Evolutionary conservation across 148 eudicot species (phyloP).

Genomic region (Simmondsia chinensis): DNA sequence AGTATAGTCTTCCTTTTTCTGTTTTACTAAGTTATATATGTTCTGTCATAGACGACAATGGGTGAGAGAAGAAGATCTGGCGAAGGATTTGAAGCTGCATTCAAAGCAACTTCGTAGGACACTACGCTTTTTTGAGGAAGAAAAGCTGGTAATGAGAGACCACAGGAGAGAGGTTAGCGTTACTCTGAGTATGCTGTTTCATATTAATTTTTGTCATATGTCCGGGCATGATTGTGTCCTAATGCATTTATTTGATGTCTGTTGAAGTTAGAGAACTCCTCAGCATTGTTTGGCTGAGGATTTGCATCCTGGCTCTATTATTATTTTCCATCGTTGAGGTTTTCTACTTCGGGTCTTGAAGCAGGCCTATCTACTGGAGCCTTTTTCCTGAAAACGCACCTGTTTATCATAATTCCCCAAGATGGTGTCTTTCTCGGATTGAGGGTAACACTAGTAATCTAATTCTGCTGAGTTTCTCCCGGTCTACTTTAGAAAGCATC

Average conservation of each 20-base stretch:
- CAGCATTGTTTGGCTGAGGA: too few species aligned
- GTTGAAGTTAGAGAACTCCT: too few species aligned
- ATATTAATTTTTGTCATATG: background rate
- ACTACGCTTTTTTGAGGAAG: slow-evolving; percentile 91
- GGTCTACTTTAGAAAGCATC: too few species aligned
- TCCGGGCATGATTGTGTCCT: slow-evolving; percentile 6
- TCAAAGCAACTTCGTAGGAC: slow-evolving; percentile 91
- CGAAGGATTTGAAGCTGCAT: slow-evolving; percentile 90
- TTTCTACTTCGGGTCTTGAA: too few species aligned
- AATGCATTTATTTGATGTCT: background rate
- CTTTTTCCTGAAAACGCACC: too few species aligned
- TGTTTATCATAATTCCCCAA: too few species aligned
- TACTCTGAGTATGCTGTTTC: background rate
- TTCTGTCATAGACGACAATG: slow-evolving; percentile 61
- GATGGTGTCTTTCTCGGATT: too few species aligned
- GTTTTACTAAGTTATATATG: background rate
- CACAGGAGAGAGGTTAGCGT: slow-evolving; percentile 82
- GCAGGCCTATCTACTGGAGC: too few species aligned
- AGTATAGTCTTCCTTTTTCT: background rate
- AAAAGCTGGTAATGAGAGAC: slow-evolving; percentile 82
- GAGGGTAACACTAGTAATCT: too few species aligned
- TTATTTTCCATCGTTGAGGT: too few species aligned
- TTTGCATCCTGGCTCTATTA: too few species aligned
- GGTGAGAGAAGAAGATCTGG: slow-evolving; percentile 96
- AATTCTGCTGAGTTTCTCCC: too few species aligned